Evolutionary conservation across 768 basidiomycete species (phyloP).

Genomic region (Suillus discolor): DNA sequence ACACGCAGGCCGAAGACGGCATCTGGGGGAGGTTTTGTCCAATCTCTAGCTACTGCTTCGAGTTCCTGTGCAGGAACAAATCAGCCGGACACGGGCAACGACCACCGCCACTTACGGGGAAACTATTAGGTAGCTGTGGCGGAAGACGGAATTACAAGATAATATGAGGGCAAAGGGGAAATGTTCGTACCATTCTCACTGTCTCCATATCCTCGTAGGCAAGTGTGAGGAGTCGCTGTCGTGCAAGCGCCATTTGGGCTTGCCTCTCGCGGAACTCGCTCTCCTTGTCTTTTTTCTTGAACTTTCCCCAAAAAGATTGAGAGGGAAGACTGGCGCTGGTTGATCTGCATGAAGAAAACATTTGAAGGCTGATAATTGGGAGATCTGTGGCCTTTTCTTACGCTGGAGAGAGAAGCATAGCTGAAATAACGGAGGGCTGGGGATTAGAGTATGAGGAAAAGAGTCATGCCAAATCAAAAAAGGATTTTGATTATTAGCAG

Average conservation of each 20-base stretch:
- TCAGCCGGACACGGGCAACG: constrained; percentile 6
- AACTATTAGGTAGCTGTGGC: constrained; percentile 67
- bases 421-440: constrained; percentile 23
- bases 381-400: constrained; percentile 42
- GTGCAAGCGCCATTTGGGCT: constrained; percentile 66
- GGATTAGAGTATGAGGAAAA: constrained; percentile 25
- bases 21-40: constrained; percentile 86
- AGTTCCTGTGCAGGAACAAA: constrained; percentile 58
- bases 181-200: constrained; percentile 57
- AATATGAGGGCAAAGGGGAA: constrained; percentile 18
- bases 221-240: constrained; percentile 79
- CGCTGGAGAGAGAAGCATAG: constrained; percentile 85
- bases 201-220: constrained; percentile 88
- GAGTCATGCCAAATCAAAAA: constrained; percentile 31
- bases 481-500: constrained; percentile 25
- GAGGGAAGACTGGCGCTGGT: constrained; percentile 62
- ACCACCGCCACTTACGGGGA: constrained; percentile 47
- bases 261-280: constrained; percentile 55
- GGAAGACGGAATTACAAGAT: constrained; percentile 18
- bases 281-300: constrained; percentile 72
- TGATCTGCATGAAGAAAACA: constrained; percentile 52
- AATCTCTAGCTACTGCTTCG: constrained; percentile 77
- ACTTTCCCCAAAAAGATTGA: constrained; percentile 59
- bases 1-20: constrained; percentile 75
- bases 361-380: constrained; percentile 30